phyloP scores from a whole-genome alignment of 352 stramenopile species.

The Aphanomyces euteiches region DNA sequence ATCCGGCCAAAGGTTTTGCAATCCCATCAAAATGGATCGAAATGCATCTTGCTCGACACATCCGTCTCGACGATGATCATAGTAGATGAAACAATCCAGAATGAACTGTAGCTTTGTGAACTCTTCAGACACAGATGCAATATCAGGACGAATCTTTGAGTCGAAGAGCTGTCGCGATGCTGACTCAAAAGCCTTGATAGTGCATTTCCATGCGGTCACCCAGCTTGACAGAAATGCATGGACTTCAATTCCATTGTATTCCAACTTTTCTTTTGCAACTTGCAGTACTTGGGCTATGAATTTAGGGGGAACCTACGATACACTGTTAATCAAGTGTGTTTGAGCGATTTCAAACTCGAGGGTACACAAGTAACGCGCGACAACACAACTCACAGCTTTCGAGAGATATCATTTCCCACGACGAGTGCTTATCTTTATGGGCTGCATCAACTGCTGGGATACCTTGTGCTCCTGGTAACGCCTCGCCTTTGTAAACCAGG shows the following conservation, averaged over 20 bases:
- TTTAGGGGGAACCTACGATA: constrained; percentile 1
- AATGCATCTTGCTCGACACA: constrained; percentile 20
- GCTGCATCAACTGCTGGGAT: constrained; percentile 3
- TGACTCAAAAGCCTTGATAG: neutral
- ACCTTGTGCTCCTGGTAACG: constrained; percentile 14
- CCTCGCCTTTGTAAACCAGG: neutral
- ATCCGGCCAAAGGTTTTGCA: constrained; percentile 19
- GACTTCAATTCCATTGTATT: constrained; percentile 14
- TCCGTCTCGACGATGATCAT: constrained; percentile 21
- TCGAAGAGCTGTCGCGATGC: constrained; percentile 5
- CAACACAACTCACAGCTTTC: neutral
- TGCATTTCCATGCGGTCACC: constrained; percentile 7
- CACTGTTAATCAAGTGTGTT: neutral
- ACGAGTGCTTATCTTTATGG: constrained; percentile 8
- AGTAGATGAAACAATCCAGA: constrained; percentile 28
- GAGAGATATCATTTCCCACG: neutral
- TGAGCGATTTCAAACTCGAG: neutral
- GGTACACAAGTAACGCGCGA: constrained; percentile 4
- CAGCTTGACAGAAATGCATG: constrained; percentile 18
- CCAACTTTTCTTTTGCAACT: neutral
- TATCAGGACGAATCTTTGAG: neutral
- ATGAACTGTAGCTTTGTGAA: constrained; percentile 11
- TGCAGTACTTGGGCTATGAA: neutral
- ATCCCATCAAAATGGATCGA: constrained; percentile 5
- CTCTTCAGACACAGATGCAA: neutral